Evolutionary conservation across 192 early-diverging fungal genomes (phyloP), one percentile per base, ranked within the genome.

Genomic region (Radiomyces spectabilis): DNA sequence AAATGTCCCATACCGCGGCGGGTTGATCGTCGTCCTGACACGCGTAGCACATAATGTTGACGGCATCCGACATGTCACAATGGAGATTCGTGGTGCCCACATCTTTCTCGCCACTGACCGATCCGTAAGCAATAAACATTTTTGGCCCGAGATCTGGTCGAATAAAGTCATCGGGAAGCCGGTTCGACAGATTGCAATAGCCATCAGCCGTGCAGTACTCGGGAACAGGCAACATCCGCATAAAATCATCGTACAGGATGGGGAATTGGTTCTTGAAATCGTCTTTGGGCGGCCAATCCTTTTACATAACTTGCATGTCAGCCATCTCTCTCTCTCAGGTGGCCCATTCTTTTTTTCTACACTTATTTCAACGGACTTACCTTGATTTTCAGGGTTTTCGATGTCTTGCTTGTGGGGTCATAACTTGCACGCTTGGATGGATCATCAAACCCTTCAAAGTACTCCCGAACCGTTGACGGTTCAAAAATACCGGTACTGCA

Each of bases 1-100:
- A 88, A 10, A 88, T 77, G 50, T 88, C 77, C 86, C 86, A 88
- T 2, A 80, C 74, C 0, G 79, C 78, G 1, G 73, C 71, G 0
- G 75, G 55, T 16, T 53, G 45, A 9, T 55, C 37, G 44, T 16
- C 15, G 25, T 3, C 2, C 15, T 18, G 31, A 9, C 63, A 57
- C 0, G 68, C 55, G 41, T 83, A 80, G 12, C 75, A 77, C 86
- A 91, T 86, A 12, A 91, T 67, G 42, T 89, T 91, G 19, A 85
- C 82, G 0, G 86, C 86, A 48, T 91, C 86, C 3, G 89, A 77
- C 73, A 88, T 83, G 55, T 91, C 86, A 40, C 85, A 74, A 49
- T 91, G 86, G 27, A 91, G 65, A 34, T 84, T 84, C 0, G 86
- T 91, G 1, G 84, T 91, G 33, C 86, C 85, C 1, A 57, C 49